Evolutionary conservation across 2,329 filamentous ascomycete species (phyloP).

Genomic region (Ophiostoma quercus): DNA sequence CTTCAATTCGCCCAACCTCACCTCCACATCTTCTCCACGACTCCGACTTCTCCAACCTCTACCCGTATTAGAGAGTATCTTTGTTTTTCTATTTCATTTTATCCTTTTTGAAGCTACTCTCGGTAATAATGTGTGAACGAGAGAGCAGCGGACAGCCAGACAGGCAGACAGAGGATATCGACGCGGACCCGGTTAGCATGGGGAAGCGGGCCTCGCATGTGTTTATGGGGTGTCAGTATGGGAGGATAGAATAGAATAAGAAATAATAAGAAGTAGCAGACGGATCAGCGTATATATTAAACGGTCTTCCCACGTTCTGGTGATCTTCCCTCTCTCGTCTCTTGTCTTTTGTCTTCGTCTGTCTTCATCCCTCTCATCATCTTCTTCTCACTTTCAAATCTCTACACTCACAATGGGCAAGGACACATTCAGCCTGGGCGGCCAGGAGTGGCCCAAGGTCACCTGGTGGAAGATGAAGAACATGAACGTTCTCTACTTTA

Average conservation of each 20-base stretch:
- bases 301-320: not conserved
- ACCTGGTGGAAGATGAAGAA: constrained; percentile 29
- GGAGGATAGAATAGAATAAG: too few relatives aligned
- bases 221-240: not conserved
- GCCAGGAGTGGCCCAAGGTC: constrained; percentile 29
- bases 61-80: not conserved
- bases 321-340: not conserved
- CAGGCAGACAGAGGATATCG: not conserved
- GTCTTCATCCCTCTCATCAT: not conserved
- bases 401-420: constrained; percentile 26
- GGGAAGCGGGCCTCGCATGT: not conserved
- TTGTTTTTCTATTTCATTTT: constrained; percentile 9
- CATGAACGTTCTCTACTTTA: constrained; percentile 34
- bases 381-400: not conserved
- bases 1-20: not conserved
- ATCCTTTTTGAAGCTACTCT: constrained; percentile 11
- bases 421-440: constrained; percentile 29
- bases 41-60: constrained; percentile 2
- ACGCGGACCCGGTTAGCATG: not conserved
- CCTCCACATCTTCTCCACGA: constrained; percentile 1
- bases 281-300: not conserved
- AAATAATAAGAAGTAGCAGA: not conserved
- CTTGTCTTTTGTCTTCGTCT: not conserved
- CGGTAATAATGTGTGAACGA: not conserved
- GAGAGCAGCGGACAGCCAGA: too few relatives aligned